Evolutionary conservation across 2,329 filamentous ascomycete genomes (phyloP).

Genomic region (Plenodomus lindquistii): DNA sequence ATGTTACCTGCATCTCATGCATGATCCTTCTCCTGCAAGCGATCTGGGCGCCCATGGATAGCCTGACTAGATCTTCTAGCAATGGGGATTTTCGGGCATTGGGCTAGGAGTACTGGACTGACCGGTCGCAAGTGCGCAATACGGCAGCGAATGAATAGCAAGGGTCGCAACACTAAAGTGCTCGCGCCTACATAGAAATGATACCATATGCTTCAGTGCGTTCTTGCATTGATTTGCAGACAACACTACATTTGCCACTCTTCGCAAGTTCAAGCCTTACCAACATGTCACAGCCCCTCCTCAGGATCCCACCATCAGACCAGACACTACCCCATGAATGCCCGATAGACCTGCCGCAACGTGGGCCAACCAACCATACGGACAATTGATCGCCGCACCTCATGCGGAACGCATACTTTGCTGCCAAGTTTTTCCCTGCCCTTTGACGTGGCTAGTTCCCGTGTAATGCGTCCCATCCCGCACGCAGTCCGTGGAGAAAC

Average conservation of each 20-base stretch:
- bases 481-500: no score
- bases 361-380: not conserved
- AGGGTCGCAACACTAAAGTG: no score
- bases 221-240: conserved; percentile 1
- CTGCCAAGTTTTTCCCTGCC: not conserved
- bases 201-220: conserved; percentile 20
- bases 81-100: not conserved
- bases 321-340: not conserved
- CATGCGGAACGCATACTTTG: not conserved
- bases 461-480: not conserved
- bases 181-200: conserved; percentile 19
- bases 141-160: no score
- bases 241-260: not conserved
- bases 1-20: conserved; percentile 5
- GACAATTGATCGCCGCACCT: no score
- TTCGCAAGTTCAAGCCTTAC: not conserved
- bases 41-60: no score
- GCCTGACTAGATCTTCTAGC: not conserved
- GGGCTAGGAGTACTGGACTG: conserved; percentile 1
- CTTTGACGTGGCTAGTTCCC: not conserved
- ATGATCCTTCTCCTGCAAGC: no score
- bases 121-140: no score
- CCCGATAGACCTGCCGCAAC: not conserved
- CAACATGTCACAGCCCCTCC: not conserved
- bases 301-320: not conserved